These are phyloP conservation scores for Trapa incisa DNA, from an alignment of 345 rosid species.

Conservation along the genomic window DNA sequence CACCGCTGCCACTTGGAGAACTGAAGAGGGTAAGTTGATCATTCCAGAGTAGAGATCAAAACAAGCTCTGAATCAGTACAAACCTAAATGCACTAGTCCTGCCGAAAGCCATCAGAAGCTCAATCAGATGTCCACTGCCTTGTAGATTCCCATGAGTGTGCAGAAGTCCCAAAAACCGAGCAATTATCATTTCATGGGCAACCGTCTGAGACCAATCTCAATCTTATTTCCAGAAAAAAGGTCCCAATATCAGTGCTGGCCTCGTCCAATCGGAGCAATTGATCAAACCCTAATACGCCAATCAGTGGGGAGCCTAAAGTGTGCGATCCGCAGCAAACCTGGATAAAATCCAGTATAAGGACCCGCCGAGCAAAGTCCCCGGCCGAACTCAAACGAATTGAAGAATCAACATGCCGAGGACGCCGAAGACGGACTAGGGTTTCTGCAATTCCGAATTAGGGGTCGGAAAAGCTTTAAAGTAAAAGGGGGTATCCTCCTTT, in stretches of 20 bases:
- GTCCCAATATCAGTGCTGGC: background rate
- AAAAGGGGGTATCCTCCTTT: background rate
- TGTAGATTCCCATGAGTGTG: slow-evolving; percentile 16
- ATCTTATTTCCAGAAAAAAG: background rate
- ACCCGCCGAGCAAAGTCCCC: background rate
- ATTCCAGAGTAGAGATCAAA: slow-evolving; percentile 10
- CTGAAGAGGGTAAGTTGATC: slow-evolving; percentile 1
- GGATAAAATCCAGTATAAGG: slow-evolving; percentile 1
- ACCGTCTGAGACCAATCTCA: slow-evolving; percentile 14
- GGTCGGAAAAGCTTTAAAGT: background rate
- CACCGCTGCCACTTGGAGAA: slow-evolving; percentile 15
- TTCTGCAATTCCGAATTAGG: background rate
- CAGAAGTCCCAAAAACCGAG: slow-evolving; percentile 5
- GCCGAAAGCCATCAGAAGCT: slow-evolving; percentile 7
- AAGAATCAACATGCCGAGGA: background rate
- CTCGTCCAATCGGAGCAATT: background rate
- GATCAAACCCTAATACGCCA: slow-evolving; percentile 1
- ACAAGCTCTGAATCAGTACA: slow-evolving; percentile 7
- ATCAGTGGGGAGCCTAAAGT: background rate
- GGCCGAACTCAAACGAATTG: background rate
- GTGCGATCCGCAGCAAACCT: slow-evolving; percentile 1
- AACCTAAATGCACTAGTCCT: slow-evolving; percentile 11
- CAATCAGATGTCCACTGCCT: slow-evolving; percentile 32
- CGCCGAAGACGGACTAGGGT: background rate
- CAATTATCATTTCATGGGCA: slow-evolving; percentile 4